phyloP scores from a whole-genome alignment of 805 yeast genomes.

The Wickerhamiella spandovensis region DNA sequence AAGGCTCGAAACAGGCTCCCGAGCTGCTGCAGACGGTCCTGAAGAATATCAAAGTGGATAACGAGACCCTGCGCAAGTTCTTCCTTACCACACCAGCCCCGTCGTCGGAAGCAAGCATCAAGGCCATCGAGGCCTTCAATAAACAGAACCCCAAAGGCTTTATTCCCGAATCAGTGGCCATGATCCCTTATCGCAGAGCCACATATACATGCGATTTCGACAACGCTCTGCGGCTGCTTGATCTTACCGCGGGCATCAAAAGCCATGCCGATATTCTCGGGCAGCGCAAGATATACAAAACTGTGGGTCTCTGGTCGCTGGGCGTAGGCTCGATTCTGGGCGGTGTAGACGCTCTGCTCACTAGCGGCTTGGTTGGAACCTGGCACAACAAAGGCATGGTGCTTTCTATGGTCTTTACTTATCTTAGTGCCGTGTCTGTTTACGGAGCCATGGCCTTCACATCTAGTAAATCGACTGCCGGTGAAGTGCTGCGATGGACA shows the following conservation, averaged over 20 bases:
- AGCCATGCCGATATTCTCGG: slow-evolving; percentile 33
- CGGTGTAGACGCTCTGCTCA: slow-evolving; percentile 35
- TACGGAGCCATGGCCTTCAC: slow-evolving; percentile 36
- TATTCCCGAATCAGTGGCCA: slow-evolving; percentile 24
- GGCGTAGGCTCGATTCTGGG: slow-evolving; percentile 28
- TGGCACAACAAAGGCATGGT: slow-evolving; percentile 26
- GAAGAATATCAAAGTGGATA: slow-evolving; percentile 8
- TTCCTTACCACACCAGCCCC: slow-evolving; percentile 18
- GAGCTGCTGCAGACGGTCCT: slow-evolving; percentile 13
- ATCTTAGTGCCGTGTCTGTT: slow-evolving; percentile 35
- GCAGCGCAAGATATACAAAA: slow-evolving; percentile 22
- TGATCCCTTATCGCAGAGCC: slow-evolving; percentile 53
- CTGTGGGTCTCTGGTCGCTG: slow-evolving; percentile 24
- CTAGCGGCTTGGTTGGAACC: slow-evolving; percentile 29
- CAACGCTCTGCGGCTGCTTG: slow-evolving; percentile 44
- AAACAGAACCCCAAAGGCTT: slow-evolving; percentile 6
- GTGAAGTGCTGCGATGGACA: slow-evolving; percentile 46
- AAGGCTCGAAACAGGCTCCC: slow-evolving; percentile 13
- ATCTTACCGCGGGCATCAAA: slow-evolving; percentile 44
- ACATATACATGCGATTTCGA: slow-evolving; percentile 44
- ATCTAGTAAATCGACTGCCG: slow-evolving; percentile 39
- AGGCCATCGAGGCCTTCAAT: slow-evolving; percentile 15
- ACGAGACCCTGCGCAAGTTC: slow-evolving; percentile 15
- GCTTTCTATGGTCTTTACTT: slow-evolving; percentile 37
- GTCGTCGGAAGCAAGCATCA: slow-evolving; percentile 11